Conservation (phyloP, 805 yeast species). For the Cephaloascus albidus region DNA sequence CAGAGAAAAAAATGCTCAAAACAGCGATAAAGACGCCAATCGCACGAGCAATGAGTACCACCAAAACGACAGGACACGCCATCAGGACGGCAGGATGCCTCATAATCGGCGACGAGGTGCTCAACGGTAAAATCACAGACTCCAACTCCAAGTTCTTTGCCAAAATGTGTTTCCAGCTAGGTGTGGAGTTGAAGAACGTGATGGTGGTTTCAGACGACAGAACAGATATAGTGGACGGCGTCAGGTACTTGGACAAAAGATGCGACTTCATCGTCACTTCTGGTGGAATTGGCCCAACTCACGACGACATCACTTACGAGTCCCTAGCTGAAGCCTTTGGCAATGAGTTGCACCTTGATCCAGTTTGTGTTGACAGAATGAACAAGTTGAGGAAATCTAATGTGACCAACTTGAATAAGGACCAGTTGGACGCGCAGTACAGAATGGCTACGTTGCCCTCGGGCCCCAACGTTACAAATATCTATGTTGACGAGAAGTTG, state of each 20-base stretch:
- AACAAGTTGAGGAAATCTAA: slow-evolving; percentile 28
- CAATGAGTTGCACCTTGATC: slow-evolving; percentile 41
- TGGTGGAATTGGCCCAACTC: slow-evolving; percentile 81
- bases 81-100: slow-evolving; percentile 37
- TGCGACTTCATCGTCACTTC: slow-evolving; percentile 66
- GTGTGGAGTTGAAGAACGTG: slow-evolving; percentile 58
- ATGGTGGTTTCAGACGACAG: slow-evolving; percentile 73
- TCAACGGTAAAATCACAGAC: slow-evolving; percentile 78
- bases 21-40: no score
- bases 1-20: no score
- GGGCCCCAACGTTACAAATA: slow-evolving; percentile 33
- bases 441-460: slow-evolving; percentile 76
- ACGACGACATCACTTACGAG: slow-evolving; percentile 81
- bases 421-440: slow-evolving; percentile 51
- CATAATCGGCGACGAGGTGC: slow-evolving; percentile 81
- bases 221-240: slow-evolving; percentile 47
- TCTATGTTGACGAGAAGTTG: slow-evolving; percentile 33
- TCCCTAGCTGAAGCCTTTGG: slow-evolving; percentile 59
- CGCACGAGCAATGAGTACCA: background rate
- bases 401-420: slow-evolving; percentile 19
- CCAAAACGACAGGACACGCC: slow-evolving; percentile 2
- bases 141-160: slow-evolving; percentile 72
- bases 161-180: slow-evolving; percentile 54
- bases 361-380: slow-evolving; percentile 56
- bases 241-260: slow-evolving; percentile 35